phyloP scores from a whole-genome alignment of 306 rosid genomes.

The Biancaea sappan region DNA sequence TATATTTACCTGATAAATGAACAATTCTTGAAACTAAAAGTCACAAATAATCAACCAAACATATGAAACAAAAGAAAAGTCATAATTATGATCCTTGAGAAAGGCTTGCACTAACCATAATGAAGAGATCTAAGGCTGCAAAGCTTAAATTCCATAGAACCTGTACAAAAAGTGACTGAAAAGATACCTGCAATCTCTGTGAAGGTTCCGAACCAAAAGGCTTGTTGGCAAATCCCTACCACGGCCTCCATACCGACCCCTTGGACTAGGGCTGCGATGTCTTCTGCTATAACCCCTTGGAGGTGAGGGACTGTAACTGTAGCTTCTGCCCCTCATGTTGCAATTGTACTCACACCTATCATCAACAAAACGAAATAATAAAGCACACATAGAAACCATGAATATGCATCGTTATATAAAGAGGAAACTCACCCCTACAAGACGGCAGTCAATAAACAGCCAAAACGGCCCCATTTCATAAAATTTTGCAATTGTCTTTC shows the following conservation, averaged over 20 bases:
- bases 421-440: neutral
- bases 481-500: neutral
- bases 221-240: slow-evolving; percentile 72
- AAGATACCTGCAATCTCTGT: slow-evolving; percentile 67
- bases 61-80: neutral
- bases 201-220: slow-evolving; percentile 84
- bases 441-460: neutral
- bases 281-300: slow-evolving; percentile 65
- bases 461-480: neutral
- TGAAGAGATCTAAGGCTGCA: neutral
- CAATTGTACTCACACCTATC: slow-evolving; percentile 31
- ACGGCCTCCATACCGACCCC: slow-evolving; percentile 53
- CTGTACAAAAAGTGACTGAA: neutral
- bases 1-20: neutral
- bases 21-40: neutral
- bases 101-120: neutral
- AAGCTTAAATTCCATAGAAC: neutral
- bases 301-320: slow-evolving; percentile 81
- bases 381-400: neutral
- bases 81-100: neutral
- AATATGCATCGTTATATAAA: neutral
- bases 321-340: slow-evolving; percentile 83
- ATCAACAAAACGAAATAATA: neutral
- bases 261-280: slow-evolving; percentile 69
- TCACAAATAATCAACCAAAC: too few relatives aligned